Percentiles rank a stretch among this genome's conserved stretches.
phyloP scores from a whole-genome alignment of 176 grass and related monocot species.

The Lolium multiflorum region DNA sequence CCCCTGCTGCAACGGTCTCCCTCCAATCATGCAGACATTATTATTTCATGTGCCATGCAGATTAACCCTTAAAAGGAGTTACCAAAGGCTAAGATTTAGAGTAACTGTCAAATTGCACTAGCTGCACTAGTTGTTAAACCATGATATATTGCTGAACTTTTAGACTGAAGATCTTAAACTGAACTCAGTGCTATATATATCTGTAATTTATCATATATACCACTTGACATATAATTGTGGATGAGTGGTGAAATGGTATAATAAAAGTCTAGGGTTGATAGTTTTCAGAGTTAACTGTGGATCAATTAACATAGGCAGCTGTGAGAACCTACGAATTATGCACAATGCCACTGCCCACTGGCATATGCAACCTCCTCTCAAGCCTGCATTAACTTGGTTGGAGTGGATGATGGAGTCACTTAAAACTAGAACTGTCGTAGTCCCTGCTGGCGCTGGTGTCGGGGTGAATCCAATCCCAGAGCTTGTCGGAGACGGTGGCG shows the following conservation, averaged over 20 bases:
- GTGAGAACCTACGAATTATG: slow-evolving; percentile 25
- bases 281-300: slow-evolving; percentile 44
- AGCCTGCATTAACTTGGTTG: slow-evolving; percentile 24
- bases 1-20: slow-evolving; percentile 51
- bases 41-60: slow-evolving; percentile 62
- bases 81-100: slow-evolving; percentile 4
- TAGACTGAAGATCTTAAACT: slow-evolving; percentile 26
- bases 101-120: background rate
- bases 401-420: slow-evolving; percentile 48
- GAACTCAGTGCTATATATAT: slow-evolving; percentile 44
- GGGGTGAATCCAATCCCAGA: slow-evolving; percentile 86
- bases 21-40: slow-evolving; percentile 66
- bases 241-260: slow-evolving; percentile 15
- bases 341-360: background rate
- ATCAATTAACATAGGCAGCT: slow-evolving; percentile 15
- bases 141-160: background rate
- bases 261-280: slow-evolving; percentile 42
- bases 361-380: slow-evolving; percentile 29
- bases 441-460: slow-evolving; percentile 54
- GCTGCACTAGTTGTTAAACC: background rate
- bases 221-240: slow-evolving; percentile 21
- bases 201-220: slow-evolving; percentile 33
- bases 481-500: slow-evolving; percentile 67
- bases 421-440: slow-evolving; percentile 60
- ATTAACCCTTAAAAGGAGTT: slow-evolving; percentile 29